phyloP scores from a whole-genome alignment of 2,329 filamentous ascomycete species.

The Alternaria gansuensis region DNA sequence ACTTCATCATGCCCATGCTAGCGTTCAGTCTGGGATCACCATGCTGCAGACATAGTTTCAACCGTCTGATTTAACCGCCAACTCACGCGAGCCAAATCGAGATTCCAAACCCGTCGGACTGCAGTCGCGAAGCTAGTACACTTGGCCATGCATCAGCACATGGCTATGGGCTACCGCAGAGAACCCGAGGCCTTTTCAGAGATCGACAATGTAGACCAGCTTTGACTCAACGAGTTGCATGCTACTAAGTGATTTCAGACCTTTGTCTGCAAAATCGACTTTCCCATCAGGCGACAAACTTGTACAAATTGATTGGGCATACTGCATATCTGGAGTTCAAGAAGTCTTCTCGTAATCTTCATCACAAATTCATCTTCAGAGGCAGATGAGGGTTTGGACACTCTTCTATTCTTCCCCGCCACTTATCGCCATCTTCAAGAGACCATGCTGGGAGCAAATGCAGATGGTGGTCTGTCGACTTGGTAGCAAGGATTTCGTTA shows the following conservation, averaged over 20 bases:
- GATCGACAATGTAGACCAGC: background rate
- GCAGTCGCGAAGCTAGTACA: conserved; percentile 2
- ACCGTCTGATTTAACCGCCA: conserved; percentile 18
- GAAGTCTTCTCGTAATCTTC: background rate
- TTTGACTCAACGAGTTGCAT: background rate
- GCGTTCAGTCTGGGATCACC: conserved; percentile 3
- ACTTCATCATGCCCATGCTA: conserved; percentile 8
- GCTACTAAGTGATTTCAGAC: background rate
- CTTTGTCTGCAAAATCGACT: background rate
- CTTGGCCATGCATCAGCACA: conserved; percentile 14
- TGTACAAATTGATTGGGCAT: background rate
- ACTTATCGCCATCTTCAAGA: background rate
- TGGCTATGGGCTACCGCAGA: background rate
- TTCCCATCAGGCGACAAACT: background rate
- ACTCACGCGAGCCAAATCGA: background rate
- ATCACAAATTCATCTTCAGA: background rate
- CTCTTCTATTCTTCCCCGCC: background rate
- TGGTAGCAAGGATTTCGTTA: background rate
- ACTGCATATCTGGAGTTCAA: background rate
- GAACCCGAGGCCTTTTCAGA: background rate
- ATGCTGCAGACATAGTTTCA: background rate
- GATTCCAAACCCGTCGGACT: background rate
- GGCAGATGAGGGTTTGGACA: background rate
- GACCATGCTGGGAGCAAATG: background rate
- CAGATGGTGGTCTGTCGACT: background rate